Evolutionary conservation across 345 rosid species (phyloP), one percentile per base, ranked within the genome.

Genomic region (Melaleuca alternifolia): DNA sequence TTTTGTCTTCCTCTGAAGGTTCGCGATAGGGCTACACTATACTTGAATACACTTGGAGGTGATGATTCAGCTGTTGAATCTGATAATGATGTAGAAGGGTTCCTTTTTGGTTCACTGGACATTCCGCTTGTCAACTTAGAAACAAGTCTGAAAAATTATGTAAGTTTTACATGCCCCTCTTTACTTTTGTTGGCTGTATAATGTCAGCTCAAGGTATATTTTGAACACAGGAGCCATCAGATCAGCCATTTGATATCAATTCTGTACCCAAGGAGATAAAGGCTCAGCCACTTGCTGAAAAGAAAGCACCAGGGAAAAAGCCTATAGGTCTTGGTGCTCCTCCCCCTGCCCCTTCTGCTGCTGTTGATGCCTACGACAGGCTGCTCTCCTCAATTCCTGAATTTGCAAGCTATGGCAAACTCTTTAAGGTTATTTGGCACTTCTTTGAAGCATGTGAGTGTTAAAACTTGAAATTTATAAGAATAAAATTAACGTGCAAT

Each of bases 11-110:
- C 24, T 21, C 15, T 88, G 46, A 91, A 97, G 99, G 99, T 97
- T 86, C 99, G 99, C 87, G 99, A 97, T 89, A 93, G 99, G 90
- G 99, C 99, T 85, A 97, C 99, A 37, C 94, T 97, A 53, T 97
- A 93, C 93, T 90, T 97, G 87, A 95, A 93, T 86, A 93, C 94
- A 52, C 93, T 97, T 91, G 96, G 94, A 79, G 94, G 92, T 83
- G 96, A 96, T 87, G 96, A 93, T 88, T 85, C 92, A 85, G 93
- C 89, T 53, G 92, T 91, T 88, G 94, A 95, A 90, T 89, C 96
- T 87, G 95, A 92, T 71, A 71, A 71, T 71, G 48, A 33, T 61
- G 95, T 91, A 87, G 95, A 92, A 87, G 94, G 87, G 51, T 96
- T 97, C 88, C 95, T 97, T 62, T 97, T 97, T 90, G 98, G 96